Evolutionary conservation across 2,329 filamentous ascomycete species (phyloP).

Genomic region (Parasarocladium wereldwijsianum): DNA sequence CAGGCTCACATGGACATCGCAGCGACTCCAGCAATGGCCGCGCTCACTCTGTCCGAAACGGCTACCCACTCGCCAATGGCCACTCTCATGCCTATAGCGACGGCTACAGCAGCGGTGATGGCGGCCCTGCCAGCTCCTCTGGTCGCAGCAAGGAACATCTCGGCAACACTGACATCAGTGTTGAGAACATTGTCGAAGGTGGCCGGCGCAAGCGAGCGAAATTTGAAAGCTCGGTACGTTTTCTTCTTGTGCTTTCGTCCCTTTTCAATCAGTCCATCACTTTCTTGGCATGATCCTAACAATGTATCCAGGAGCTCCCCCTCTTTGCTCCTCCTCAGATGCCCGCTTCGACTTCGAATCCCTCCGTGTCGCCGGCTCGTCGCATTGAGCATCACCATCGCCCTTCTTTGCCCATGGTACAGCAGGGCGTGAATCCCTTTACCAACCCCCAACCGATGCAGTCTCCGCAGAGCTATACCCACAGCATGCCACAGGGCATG

Average conservation of each 20-base stretch:
- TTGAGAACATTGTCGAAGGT: constrained; percentile 96
- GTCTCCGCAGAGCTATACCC: constrained; percentile 64
- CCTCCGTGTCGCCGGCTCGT: constrained; percentile 86
- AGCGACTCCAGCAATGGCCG: constrained; percentile 64
- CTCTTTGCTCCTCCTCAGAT: constrained; percentile 91
- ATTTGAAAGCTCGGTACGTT: constrained; percentile 87
- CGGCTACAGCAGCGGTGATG: constrained; percentile 79
- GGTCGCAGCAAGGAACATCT: constrained; percentile 73
- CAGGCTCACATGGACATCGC: constrained; percentile 53
- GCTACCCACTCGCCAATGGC: constrained; percentile 24
- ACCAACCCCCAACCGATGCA: constrained; percentile 63
- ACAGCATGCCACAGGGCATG: constrained; percentile 30
- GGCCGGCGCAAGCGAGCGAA: constrained; percentile 90
- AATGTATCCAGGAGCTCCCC: constrained; percentile 62
- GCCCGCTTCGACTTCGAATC: constrained; percentile 86
- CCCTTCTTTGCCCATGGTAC: constrained; percentile 60
- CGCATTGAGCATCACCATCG: constrained; percentile 61
- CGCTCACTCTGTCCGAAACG: constrained; percentile 56
- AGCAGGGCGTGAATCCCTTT: constrained; percentile 66
- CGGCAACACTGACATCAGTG: constrained; percentile 90
- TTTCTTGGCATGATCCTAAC: neutral
- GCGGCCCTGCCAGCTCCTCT: constrained; percentile 55
- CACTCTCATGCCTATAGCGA: constrained; percentile 51
- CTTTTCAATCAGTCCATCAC: no score
- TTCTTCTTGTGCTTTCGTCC: constrained; percentile 6